Base-by-base conservation (phyloP, 306 rosid species). In the Canavalia gladiata region DNA sequence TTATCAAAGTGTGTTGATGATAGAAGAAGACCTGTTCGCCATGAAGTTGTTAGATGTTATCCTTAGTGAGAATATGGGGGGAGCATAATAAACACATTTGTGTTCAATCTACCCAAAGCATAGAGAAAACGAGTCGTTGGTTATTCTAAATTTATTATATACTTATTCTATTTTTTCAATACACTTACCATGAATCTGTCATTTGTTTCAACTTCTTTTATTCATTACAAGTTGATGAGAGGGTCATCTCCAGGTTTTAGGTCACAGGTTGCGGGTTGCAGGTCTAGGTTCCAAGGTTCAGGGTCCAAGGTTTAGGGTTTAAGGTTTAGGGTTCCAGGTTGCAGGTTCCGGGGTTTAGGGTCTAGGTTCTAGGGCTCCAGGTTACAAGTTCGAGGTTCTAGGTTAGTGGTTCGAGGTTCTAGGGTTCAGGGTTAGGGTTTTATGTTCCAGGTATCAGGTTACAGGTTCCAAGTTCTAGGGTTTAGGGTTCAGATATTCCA, bases 11-110 rank as follows among this genome's bases (percentile, higher is more conserved):
- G 89, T 70, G 89, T 90, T 35, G 90, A 91, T 85, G 99, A 95
- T 83, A 86, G 81, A 47, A 95, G 79, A 85, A 93, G 99, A 72
- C 77, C 76, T 65, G 96, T 95, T 87, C 98, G 99, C 45, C 85
- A 42, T 72, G 99, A 95, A 89, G 98, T 96, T 82, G 92, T 90
- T 52, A 89, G 87, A 85, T 93, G 98, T 75, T 18, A 18, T 18
- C 25, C 25, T 18, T 18, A 18, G 25, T 18, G 25, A 18, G 25
- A 18, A 18, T 18, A 18, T 0, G 25, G 0, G 25, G 25, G 25
- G 25, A 18, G 25, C 25, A 18, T 18, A 18, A 18, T 18, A 18
- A 18, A 18, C 25, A 18, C 25, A 18, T 18, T 18, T 18, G 25
- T 18, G 25, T 18, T 18, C 25, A 18, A 18, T 18, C 0, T 18